A percentile compares a stretch with the other conserved stretches of the same genome.
phyloP scores from a whole-genome alignment of 2,329 filamentous ascomycete species.

The Orbilia javanica region DNA sequence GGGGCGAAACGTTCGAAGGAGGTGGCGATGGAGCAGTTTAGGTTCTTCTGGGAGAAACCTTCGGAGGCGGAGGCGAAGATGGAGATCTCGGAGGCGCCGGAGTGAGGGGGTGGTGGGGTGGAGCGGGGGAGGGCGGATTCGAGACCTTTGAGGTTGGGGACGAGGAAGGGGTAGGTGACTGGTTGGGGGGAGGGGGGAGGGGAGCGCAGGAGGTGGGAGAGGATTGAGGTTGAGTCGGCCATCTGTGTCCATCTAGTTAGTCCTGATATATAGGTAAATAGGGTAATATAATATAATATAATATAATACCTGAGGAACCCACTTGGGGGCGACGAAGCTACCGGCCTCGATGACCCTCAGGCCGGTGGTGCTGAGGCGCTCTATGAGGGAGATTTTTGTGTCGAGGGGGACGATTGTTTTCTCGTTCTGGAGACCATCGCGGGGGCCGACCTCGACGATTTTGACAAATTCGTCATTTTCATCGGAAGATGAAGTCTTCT shows the following conservation, averaged over 20 bases:
- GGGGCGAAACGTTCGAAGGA: constrained; percentile 78
- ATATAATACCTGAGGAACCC: constrained; percentile 78
- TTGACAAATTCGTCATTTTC: constrained; percentile 66
- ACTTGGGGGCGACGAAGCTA: constrained; percentile 85
- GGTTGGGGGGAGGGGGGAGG: constrained; percentile 69
- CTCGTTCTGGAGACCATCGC: constrained; percentile 90
- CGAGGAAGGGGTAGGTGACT: constrained; percentile 80
- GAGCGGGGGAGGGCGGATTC: constrained; percentile 64
- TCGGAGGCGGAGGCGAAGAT: constrained; percentile 88
- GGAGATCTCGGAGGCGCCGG: constrained; percentile 74
- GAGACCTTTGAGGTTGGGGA: constrained; percentile 81
- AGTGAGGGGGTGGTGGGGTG: constrained; percentile 56
- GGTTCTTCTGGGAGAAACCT: constrained; percentile 82
- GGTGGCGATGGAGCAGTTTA: constrained; percentile 82
- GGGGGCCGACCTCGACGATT: constrained; percentile 85
- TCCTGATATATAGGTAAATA: too few relatives aligned
- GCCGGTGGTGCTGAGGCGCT: constrained; percentile 76
- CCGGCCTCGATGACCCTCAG: constrained; percentile 82
- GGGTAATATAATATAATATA: too few relatives aligned
- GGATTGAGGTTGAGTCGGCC: constrained; percentile 81
- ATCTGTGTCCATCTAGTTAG: too few relatives aligned
- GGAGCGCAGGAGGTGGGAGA: constrained; percentile 75
- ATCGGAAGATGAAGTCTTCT: constrained; percentile 3
- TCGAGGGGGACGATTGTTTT: constrained; percentile 76
- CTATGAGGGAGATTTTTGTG: constrained; percentile 82